phyloP scores from a whole-genome alignment of 2,329 filamentous ascomycete genomes.

The Ophioceras dolichostomum region DNA sequence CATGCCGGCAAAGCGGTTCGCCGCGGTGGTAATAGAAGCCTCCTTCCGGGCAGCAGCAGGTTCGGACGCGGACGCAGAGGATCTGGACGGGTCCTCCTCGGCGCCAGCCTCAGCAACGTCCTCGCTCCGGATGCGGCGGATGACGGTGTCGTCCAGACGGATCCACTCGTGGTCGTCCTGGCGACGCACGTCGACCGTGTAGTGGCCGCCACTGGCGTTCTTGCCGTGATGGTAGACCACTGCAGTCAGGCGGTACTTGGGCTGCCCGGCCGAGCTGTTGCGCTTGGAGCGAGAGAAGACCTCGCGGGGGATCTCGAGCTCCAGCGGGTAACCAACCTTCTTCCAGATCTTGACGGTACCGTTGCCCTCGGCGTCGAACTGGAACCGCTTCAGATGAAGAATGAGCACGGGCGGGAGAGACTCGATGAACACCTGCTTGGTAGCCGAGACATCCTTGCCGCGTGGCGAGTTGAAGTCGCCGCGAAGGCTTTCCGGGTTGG shows the following conservation, averaged over 20 bases:
- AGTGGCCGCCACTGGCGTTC: conserved; percentile 90
- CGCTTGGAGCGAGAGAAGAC: conserved; percentile 69
- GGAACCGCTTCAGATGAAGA: conserved; percentile 92
- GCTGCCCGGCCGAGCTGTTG: conserved; percentile 55
- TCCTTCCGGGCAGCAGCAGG: too few relatives aligned
- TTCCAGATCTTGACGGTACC: conserved; percentile 98
- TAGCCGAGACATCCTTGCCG: conserved; percentile 64
- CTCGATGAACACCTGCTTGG: conserved; percentile 93
- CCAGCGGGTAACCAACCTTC: conserved; percentile 87
- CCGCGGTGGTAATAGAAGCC: conserved; percentile 28
- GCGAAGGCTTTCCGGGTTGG: conserved; percentile 71
- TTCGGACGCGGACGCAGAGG: conserved; percentile 34
- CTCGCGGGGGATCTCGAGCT: conserved; percentile 86
- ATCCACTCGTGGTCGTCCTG: conserved; percentile 97
- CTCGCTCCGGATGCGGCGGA: conserved; percentile 72
- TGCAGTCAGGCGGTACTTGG: conserved; percentile 74
- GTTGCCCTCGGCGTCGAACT: conserved; percentile 71
- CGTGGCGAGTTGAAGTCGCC: conserved; percentile 73
- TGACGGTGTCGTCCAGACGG: conserved; percentile 84
- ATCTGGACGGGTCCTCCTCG: conserved; percentile 58
- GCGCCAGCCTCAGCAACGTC: conserved; percentile 80
- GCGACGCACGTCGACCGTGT: conserved; percentile 91
- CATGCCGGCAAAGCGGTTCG: conserved; percentile 64
- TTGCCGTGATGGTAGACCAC: conserved; percentile 98
- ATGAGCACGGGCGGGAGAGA: conserved; percentile 84